phyloP scores from a whole-genome alignment of 1,284 basidiomycete genomes.

The Pseudozyma sp. region DNA sequence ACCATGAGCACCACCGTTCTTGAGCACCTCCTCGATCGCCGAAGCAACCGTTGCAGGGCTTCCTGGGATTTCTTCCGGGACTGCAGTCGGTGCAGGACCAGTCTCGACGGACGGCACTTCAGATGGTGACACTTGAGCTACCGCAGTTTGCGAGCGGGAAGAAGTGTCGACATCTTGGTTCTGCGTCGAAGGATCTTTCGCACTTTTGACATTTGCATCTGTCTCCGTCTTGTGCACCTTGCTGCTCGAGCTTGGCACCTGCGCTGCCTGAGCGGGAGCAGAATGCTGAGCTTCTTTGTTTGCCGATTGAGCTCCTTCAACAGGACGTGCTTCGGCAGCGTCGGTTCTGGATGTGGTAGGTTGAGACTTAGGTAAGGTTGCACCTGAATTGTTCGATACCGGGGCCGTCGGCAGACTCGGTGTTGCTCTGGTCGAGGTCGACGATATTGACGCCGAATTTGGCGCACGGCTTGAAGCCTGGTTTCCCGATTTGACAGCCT shows the following conservation, averaged over 20 bases:
- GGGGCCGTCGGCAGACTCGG: not conserved
- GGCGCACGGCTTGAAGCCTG: slow-evolving; percentile 9
- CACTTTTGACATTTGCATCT: not conserved
- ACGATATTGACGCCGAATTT: slow-evolving; percentile 15
- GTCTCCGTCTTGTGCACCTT: not conserved
- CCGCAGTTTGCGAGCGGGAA: not conserved
- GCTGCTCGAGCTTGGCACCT: not conserved
- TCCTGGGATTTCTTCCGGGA: slow-evolving; percentile 31
- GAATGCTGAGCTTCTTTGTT: slow-evolving; percentile 3
- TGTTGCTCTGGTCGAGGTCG: slow-evolving; percentile 5
- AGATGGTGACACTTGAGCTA: not conserved
- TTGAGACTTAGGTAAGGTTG: not conserved
- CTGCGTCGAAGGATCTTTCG: not conserved
- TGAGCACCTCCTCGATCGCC: slow-evolving; percentile 43
- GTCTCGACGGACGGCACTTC: slow-evolving; percentile 1
- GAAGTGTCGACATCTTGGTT: not conserved
- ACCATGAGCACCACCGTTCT: slow-evolving; percentile 28
- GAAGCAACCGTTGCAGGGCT: slow-evolving; percentile 48
- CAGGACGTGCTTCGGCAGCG: not conserved
- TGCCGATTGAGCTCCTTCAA: not conserved
- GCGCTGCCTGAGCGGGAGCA: not conserved
- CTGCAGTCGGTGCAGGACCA: slow-evolving; percentile 3
- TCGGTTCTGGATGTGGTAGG: slow-evolving; percentile 1
- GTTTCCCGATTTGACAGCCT: slow-evolving; percentile 13
- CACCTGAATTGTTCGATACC: not conserved